phyloP scores from a whole-genome alignment of 306 rosid species.

The Cercis canadensis region DNA sequence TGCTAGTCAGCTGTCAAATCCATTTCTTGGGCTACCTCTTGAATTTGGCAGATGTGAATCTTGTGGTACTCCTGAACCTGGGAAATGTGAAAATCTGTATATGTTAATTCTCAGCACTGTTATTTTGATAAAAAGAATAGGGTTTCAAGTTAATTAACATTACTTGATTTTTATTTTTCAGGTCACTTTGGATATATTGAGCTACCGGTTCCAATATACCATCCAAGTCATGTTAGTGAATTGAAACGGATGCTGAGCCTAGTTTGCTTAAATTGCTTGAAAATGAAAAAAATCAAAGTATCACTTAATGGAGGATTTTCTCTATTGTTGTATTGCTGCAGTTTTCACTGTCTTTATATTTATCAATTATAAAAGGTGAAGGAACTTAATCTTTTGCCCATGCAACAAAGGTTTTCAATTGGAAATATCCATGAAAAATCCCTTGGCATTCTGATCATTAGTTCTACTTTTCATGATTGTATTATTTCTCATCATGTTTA shows the following conservation, averaged over 20 bases:
- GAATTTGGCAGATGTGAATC: constrained; percentile 93
- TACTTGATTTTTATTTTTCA: constrained; percentile 47
- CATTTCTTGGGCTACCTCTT: constrained; percentile 92
- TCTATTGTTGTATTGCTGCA: constrained; percentile 2
- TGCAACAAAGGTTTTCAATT: neutral
- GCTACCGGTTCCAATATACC: constrained; percentile 83
- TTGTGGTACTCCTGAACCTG: constrained; percentile 89
- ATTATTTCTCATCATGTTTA: constrained; percentile 18
- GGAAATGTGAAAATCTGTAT: constrained; percentile 81
- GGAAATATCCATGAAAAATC: neutral
- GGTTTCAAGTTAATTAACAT: constrained; percentile 17
- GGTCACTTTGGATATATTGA: constrained; percentile 95
- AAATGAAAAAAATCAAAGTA: constrained; percentile 81
- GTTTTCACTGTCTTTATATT: constrained; percentile 12
- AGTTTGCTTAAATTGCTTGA: constrained; percentile 78
- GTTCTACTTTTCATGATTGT: too few relatives aligned
- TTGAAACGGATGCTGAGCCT: constrained; percentile 71
- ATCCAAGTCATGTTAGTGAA: constrained; percentile 83
- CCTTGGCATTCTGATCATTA: too few relatives aligned
- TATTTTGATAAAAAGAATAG: constrained; percentile 8
- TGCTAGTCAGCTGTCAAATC: constrained; percentile 85
- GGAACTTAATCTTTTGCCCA: neutral
- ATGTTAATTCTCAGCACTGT: constrained; percentile 26
- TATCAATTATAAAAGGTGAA: neutral
- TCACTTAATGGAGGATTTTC: constrained; percentile 14